phyloP scores from a whole-genome alignment of 2,329 filamentous ascomycete genomes.

The Leptographium galeiforme region DNA sequence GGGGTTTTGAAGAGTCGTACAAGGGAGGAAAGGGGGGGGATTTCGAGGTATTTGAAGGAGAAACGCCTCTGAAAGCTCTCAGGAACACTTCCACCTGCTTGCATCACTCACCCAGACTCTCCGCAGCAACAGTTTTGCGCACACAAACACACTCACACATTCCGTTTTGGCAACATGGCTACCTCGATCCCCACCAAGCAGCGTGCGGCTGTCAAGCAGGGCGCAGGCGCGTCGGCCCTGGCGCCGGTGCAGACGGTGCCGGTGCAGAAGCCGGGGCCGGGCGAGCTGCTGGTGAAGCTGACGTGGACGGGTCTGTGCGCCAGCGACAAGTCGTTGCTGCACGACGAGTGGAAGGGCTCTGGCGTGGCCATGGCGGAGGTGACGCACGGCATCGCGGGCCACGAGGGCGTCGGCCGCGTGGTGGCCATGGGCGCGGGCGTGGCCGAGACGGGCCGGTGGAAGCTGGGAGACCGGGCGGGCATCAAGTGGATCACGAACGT shows the following conservation, averaged over 20 bases:
- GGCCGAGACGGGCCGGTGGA: background rate
- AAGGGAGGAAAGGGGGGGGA: too few species aligned
- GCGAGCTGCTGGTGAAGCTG: constrained; percentile 9
- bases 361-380: constrained; percentile 5
- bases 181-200: constrained; percentile 8
- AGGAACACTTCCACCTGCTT: too few species aligned
- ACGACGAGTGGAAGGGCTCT: constrained; percentile 8
- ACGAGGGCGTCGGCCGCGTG: constrained; percentile 5
- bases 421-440: constrained; percentile 5
- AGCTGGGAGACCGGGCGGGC: constrained; percentile 8
- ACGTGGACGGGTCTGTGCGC: constrained; percentile 8
- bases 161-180: too few species aligned
- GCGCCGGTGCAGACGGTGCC: constrained; percentile 1
- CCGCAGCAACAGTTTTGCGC: too few species aligned
- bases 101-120: too few species aligned
- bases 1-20: too few species aligned
- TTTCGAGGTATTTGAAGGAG: too few species aligned
- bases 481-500: constrained; percentile 6
- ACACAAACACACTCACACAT: too few species aligned
- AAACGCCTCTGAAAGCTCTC: too few species aligned
- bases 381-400: constrained; percentile 4
- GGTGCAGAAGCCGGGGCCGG: constrained; percentile 3
- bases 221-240: background rate
- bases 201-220: constrained; percentile 7
- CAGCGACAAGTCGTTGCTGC: constrained; percentile 10